Conservation (phyloP, 805 yeast genomes). For the Zygosaccharomyces kombuchaensis region DNA sequence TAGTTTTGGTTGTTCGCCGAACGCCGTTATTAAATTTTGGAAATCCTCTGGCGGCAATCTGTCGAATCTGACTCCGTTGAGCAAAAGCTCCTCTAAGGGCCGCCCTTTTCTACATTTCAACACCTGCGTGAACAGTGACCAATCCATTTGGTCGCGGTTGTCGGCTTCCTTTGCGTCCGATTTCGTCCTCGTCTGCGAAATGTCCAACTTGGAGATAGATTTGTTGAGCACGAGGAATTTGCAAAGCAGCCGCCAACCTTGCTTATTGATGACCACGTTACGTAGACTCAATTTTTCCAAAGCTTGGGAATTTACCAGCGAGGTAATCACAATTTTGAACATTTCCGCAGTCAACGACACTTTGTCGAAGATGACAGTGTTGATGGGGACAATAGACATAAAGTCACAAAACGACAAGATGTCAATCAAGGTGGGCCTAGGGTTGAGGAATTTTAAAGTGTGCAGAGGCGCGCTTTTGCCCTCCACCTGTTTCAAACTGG, state of each 20-base stretch:
- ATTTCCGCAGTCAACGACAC: conserved; percentile 69
- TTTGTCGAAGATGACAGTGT: conserved; percentile 73
- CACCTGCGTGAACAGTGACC: conserved; percentile 73
- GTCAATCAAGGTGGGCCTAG: conserved; percentile 87
- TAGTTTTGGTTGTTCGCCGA: conserved; percentile 38
- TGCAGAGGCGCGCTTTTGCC: conserved; percentile 75
- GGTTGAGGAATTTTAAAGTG: conserved; percentile 67
- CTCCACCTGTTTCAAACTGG: conserved; percentile 76
- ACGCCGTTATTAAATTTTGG: conserved; percentile 50
- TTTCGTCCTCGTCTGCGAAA: conserved; percentile 56
- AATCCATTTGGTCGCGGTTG: conserved; percentile 75
- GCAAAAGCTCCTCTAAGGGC: conserved; percentile 61
- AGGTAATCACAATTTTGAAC: conserved; percentile 66
- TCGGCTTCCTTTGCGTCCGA: conserved; percentile 32
- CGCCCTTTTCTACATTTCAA: conserved; percentile 61
- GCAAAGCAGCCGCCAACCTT: conserved; percentile 77
- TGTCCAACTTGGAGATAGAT: conserved; percentile 55
- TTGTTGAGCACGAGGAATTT: conserved; percentile 65
- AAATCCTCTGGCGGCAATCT: conserved; percentile 47
- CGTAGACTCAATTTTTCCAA: conserved; percentile 71
- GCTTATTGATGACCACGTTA: conserved; percentile 66
- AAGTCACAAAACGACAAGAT: conserved; percentile 86
- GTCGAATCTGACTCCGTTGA: conserved; percentile 71
- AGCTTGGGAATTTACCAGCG: conserved; percentile 61
- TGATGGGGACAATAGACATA: conserved; percentile 76